Base-by-base conservation (phyloP, 306 rosid genomes). In the Biancaea sappan region DNA sequence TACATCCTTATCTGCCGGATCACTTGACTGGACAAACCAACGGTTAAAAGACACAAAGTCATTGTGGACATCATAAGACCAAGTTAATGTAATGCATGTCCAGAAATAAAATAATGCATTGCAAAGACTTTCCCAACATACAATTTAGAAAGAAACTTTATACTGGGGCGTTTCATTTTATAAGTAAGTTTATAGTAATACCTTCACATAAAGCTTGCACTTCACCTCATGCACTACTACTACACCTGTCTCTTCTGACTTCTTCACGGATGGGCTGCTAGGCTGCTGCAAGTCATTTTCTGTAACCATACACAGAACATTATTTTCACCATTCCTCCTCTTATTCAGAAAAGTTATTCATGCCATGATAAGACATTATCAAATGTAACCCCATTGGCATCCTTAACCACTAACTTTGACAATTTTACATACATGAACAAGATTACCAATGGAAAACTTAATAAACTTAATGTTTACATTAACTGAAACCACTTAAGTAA, bases 121-220 rank as follows among this genome's bases (percentile, higher is more conserved):
- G 59, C 53, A 34, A 59, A 6, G 56, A 70, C 25, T 14, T 13
- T 58, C 21, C 10, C 11, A 65, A 35, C 73, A 54, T 41, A 65
- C 7, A 44, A 7, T 5, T 37, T 6, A 26, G 24, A 35, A 31
- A 65, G 41, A 65, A 67, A 69, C 13, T 68, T 71, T 66, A 29
- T 44, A 64, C 44, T 9, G 62, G 64, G 29, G 24, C 26, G 19
- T 53, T 75, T 38, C 19, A 50, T 34, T 47, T 38, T 10, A 41
- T 73, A 21, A 66, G 48, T 0, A n/a, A 69, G 74, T 69, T 57
- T 8, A 24, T 65, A 59, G 10, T 12, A 60, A 69, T 83, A 94
- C 99, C 99, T 95, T 95, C 79, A 90, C 92, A 77, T 88, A 92
- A 70, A 95, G 93, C 79, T 92, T 95, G 91, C 99, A 95, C 77